Percentiles rank a stretch among this genome's conserved stretches.
phyloP scores from a whole-genome alignment of 2,329 filamentous ascomycete species.

The Fusarium tupiense region DNA sequence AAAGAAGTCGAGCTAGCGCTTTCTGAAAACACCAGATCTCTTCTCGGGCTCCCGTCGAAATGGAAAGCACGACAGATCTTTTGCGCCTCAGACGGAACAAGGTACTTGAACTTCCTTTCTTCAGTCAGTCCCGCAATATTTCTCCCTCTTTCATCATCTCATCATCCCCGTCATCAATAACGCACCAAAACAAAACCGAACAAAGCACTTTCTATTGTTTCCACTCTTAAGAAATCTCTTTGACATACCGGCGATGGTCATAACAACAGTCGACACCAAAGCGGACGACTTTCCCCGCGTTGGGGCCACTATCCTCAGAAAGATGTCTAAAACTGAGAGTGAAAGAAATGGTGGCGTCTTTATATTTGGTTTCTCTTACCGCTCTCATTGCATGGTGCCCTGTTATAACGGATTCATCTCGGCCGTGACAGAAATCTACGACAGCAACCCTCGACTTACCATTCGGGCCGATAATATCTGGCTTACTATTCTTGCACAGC shows the following conservation, averaged over 20 bases:
- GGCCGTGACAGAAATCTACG: background rate
- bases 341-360: no score
- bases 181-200: rapidly evolving
- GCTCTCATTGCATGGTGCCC: no score
- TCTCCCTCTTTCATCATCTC: background rate
- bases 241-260: background rate
- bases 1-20: background rate
- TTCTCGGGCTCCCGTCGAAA: rapidly evolving
- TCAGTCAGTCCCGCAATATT: background rate
- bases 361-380: no score
- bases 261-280: no score
- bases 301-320: no score
- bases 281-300: no score
- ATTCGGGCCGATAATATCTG: background rate
- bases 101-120: rapidly evolving
- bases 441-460: background rate
- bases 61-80: background rate
- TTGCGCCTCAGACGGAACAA: rapidly evolving
- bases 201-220: background rate
- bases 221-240: background rate
- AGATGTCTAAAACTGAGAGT: no score
- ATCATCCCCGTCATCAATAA: background rate
- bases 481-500: background rate
- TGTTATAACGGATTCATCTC: background rate
- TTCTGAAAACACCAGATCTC: background rate